phyloP scores from a whole-genome alignment of 2,329 filamentous ascomycete genomes.

The Calonectria hawksworthii region DNA sequence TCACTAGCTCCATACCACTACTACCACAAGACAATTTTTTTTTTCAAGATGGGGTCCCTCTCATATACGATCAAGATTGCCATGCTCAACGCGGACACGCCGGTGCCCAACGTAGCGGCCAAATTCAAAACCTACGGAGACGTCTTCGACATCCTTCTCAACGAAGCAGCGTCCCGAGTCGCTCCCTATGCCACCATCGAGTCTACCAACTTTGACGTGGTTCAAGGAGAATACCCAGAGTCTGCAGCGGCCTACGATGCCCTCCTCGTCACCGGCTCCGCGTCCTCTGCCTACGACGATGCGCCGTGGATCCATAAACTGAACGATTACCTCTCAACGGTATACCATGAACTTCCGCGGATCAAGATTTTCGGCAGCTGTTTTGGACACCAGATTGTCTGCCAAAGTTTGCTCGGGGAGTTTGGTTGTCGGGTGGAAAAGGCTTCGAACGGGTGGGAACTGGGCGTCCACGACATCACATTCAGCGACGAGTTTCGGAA shows the following conservation, averaged over 20 bases:
- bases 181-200: conserved; percentile 30
- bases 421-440: conserved; percentile 45
- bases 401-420: conserved; percentile 51
- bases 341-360: conserved; percentile 44
- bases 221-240: conserved; percentile 51
- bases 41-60: conserved; percentile 26
- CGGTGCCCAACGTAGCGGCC: conserved; percentile 34
- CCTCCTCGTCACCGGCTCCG: conserved; percentile 56
- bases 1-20: not conserved
- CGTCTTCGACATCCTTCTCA: conserved; percentile 38
- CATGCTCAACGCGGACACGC: conserved; percentile 40
- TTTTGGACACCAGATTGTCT: conserved; percentile 59
- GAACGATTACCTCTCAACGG: conserved; percentile 37
- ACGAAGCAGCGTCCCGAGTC: conserved; percentile 29
- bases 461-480: conserved; percentile 47
- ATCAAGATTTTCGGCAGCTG: conserved; percentile 59
- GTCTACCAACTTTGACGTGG: conserved; percentile 53
- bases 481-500: conserved; percentile 41
- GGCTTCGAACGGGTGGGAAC: conserved; percentile 48
- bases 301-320: conserved; percentile 40
- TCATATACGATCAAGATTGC: conserved; percentile 35
- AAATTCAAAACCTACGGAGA: conserved; percentile 33
- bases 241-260: conserved; percentile 49
- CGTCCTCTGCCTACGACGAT: conserved; percentile 49
- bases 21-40: not conserved